Evolutionary conservation across 345 rosid species (phyloP), one percentile per base, ranked within the genome.

Genomic region (Eucalyptus virginea): DNA sequence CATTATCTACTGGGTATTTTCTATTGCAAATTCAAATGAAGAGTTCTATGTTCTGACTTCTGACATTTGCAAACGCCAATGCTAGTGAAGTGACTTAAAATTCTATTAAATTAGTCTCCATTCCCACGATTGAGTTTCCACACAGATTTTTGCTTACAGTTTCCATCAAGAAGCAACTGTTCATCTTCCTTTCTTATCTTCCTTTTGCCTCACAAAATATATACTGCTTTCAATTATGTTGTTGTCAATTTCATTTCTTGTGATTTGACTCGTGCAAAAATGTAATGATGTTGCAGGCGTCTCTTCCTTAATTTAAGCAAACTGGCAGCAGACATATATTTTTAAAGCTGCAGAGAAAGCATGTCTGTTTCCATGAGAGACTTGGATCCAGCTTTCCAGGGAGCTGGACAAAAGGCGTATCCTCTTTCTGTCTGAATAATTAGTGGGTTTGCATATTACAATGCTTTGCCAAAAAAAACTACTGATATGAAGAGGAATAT

Each of bases 341-440:
- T 23, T 77, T 77, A 21, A 92, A 93, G 90, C 90, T 88, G 88
- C 88, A 89, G 92, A 89, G 83, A 65, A 90, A 93, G 87, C 89
- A 96, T 97, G 99, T 94, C 98, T 89, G 99, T 98, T 92, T 98
- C 99, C 87, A 96, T 97, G 99, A 96, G 97, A 93, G 98, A 98
- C 92, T 94, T 98, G 91, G 99, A 98, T 95, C 93, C 98, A 90
- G 98, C 96, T 91, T 98, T 98, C 92, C 99, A 96, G 92, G 99
- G 98, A 90, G 98, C 98, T 90, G 99, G 99, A 90, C 99, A 95
- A 90, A 97, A 95, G 91, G 95, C 96, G 99, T 98, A 98, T 97
- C 99, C 99, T 97, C 69, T 58, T 88, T 69, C 72, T 90, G 49
- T 90, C 91, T 80, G n/a, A 87, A 45, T 89, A 49, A 15, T 87